A percentile compares a stretch with the other conserved stretches of the same genome.
Conservation (phyloP, 495 filamentous ascomycete genomes). For the Xanthoparmelia taractica region DNA sequence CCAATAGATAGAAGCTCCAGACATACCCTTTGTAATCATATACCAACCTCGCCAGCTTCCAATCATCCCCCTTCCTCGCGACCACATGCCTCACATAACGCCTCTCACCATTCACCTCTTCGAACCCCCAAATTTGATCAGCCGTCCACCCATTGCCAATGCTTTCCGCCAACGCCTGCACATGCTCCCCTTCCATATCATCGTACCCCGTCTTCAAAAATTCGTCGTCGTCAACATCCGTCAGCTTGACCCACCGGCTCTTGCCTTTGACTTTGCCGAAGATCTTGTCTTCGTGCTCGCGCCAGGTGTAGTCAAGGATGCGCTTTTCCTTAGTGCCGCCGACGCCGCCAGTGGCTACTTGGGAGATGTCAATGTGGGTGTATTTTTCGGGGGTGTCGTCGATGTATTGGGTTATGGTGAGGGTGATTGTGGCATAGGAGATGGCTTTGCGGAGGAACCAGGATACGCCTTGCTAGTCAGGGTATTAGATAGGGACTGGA, state of each 20-base stretch:
- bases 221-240: constrained; percentile 35
- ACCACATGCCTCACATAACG: constrained; percentile 60
- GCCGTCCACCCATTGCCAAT: constrained; percentile 40
- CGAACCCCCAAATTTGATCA: constrained; percentile 36
- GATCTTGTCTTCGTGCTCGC: constrained; percentile 69
- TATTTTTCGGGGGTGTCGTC: constrained; percentile 32
- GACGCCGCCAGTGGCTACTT: constrained; percentile 68
- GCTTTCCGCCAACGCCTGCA: constrained; percentile 44
- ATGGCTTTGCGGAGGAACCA: constrained; percentile 78
- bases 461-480: constrained; percentile 61
- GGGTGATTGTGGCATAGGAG: constrained; percentile 60
- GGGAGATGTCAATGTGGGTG: constrained; percentile 73
- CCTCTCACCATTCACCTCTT: constrained; percentile 44
- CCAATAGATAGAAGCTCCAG: background rate
- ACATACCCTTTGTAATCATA: constrained; percentile 50
- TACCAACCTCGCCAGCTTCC: constrained; percentile 58
- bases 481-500: constrained; percentile 17
- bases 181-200: constrained; percentile 32
- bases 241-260: constrained; percentile 44
- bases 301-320: constrained; percentile 58
- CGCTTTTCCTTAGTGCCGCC: constrained; percentile 65
- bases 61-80: constrained; percentile 54
- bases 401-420: constrained; percentile 58
- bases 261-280: constrained; percentile 67
- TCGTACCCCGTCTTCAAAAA: constrained; percentile 40